Evolutionary conservation across 179 eudicot genomes (phyloP), one percentile per base, ranked within the genome.

Genomic region (Silene noctiflora): DNA sequence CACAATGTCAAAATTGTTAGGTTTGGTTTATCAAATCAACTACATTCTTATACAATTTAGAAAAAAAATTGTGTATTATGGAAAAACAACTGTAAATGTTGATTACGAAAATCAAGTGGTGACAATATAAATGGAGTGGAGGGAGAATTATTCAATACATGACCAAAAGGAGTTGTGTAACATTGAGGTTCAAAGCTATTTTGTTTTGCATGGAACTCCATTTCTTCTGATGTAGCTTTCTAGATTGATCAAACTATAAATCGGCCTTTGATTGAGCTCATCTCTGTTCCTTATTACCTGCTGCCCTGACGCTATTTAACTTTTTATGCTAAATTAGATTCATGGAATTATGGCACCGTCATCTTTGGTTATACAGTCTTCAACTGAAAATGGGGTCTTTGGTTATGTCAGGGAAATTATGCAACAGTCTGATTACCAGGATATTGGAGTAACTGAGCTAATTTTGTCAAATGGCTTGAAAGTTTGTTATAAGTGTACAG

Each of bases 401-500:
- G 73, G 33, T 46, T 27, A 4, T 81, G 80, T 6, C 91, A 93
- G 97, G 84, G 80, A 81, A 55, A 71, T 91, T 64, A 81, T 79
- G 85, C 78, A 84, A 75, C 85, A 84, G 76, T 75, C 59, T 78
- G 89, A 88, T 69, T 85, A 87, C 79, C 59, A 83, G 73, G 88
- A 84, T 78, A 82, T 90, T 75, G 96, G 92, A 72, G 93, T 88
- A 42, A 90, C 96, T n/a, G 97, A 93, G 83, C 75, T 93, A 70
- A 69, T 83, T 81, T 76, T 93, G 24, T 93, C 98, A 79, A 93
- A 91, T 84, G 98, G 97, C 76, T 87, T 93, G 92, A 87, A 87
- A 60, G 96, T 93, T 79, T 93, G 98, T 85, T 93, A 91, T 68
- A 93, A 93, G 78, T 85, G 88, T 78, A 91, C 98, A 4, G 93